These are phyloP conservation scores for Xylariaceae sp. DNA, from an alignment of 2,329 filamentous ascomycete species.

Conservation along the genomic window DNA sequence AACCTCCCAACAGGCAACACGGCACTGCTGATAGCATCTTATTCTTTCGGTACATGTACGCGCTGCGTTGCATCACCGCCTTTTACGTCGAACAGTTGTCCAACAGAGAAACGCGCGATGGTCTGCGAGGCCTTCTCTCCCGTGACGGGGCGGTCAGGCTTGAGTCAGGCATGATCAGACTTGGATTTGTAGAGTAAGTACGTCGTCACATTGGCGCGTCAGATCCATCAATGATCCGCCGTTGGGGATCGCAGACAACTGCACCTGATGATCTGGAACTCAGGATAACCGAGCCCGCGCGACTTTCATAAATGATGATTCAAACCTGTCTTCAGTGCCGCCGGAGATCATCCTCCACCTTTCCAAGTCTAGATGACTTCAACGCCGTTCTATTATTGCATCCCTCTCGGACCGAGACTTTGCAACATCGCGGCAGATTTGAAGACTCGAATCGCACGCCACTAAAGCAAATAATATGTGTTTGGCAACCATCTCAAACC, in stretches of 20 bases:
- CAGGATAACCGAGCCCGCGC: neutral
- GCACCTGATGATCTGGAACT: neutral
- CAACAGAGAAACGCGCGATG: neutral
- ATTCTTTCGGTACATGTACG: neutral
- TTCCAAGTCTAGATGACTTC: slow-evolving; percentile 6
- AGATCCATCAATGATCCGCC: slow-evolving; percentile 8
- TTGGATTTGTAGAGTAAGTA: slow-evolving; percentile 4
- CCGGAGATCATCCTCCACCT: neutral
- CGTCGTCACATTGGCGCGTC: slow-evolving; percentile 13
- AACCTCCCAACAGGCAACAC: neutral
- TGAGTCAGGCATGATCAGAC: slow-evolving; percentile 1
- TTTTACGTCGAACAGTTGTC: neutral
- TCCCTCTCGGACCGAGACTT: neutral
- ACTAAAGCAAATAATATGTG: neutral
- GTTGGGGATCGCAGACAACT: neutral
- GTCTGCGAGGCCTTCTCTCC: neutral
- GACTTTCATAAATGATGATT: neutral
- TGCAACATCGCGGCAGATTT: neutral
- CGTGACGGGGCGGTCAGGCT: slow-evolving; percentile 1
- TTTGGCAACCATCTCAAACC: neutral
- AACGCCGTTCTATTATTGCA: neutral
- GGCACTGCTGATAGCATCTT: neutral
- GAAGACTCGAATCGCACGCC: neutral
- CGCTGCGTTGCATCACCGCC: neutral
- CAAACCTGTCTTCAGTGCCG: neutral